Base-by-base conservation (phyloP, 2,329 filamentous ascomycete genomes). In the Pseudophaeomoniella oleicola region DNA sequence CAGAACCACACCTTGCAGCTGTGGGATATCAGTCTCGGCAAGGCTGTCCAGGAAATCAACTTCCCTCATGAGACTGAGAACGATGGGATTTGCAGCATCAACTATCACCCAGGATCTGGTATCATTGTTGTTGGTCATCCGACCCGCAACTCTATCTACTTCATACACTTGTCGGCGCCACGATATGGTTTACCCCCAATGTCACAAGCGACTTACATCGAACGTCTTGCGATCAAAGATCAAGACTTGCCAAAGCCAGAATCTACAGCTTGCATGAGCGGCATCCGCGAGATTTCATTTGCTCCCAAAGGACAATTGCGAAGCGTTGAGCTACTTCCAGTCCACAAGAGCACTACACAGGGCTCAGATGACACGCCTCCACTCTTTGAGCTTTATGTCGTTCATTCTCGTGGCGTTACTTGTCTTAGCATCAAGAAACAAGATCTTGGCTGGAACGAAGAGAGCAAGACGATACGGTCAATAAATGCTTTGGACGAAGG, bases 1-100 rank as follows among this genome's bases (percentile, higher is more conserved):
- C 90, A 98, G 59, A 98, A 98, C 60, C 90, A 98, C 63, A 92
- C 88, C 38, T 75, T 98, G 43, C 92, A 98, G 66, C 75, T 98
- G 32, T 98, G 90, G 92, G 90, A 98, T 65, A 77, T 98, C 52
- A 86, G 83, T 30, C 77, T 98, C 19, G 82, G 81, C 46, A 94
- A 94, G 62, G 84, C 87, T 18, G 90, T 98, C 27, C 88, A 98
- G 57, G 90, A 98, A 63, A 79, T 98, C 56, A 90, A 94, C 56
- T 76, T 98, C 39, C 90, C 90, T 1, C 88, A 98, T 54, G 83
- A 83, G 62, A 93, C 90, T 53, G 88, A 96, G 56, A 92, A 85
- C 3, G 88, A 94, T 58, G 86, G 86, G n/a, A 88, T 96, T 42
- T 98, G 90, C 68, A 96, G 87, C 55, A 81, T 98, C 53, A 79